A percentile compares a stretch with the other conserved stretches of the same genome.
These are phyloP conservation scores for Odonthalia washingtoniensis DNA, from an alignment of 31 red algal species.

Conservation along the genomic window DNA sequence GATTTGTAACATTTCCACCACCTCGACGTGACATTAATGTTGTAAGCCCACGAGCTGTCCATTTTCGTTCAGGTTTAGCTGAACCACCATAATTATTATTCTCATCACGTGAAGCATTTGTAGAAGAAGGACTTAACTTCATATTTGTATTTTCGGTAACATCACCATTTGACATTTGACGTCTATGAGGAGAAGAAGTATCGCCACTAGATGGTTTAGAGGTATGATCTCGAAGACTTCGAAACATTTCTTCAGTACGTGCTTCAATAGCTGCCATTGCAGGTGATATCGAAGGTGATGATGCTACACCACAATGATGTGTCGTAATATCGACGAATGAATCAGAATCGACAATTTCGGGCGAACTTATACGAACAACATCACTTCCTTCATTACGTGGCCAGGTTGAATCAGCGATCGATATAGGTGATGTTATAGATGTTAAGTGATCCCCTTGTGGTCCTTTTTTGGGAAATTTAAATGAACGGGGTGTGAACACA, in stretches of 20 bases:
- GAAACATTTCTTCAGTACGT: slow-evolving; percentile 37
- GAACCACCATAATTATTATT: no score
- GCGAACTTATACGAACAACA: background rate
- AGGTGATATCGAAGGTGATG: slow-evolving; percentile 37
- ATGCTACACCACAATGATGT: slow-evolving; percentile 61
- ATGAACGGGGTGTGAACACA: slow-evolving; percentile 8
- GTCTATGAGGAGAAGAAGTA: no score
- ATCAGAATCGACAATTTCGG: background rate
- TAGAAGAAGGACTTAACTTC: no score
- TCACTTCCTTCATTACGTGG: background rate
- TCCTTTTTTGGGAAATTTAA: background rate
- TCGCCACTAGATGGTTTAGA: background rate
- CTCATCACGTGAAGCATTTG: no score
- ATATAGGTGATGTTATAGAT: background rate
- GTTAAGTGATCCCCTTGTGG: background rate
- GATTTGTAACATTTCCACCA: background rate
- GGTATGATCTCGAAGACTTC: slow-evolving; percentile 1
- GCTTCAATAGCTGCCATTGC: slow-evolving; percentile 64
- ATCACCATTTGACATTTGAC: no score
- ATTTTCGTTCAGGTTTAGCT: background rate
- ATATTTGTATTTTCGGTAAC: no score
- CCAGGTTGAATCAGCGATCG: background rate
- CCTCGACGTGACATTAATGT: background rate
- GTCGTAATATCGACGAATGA: slow-evolving; percentile 1
- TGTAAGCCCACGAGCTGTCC: background rate